Evolutionary conservation across 805 yeast species (phyloP), one percentile per base, ranked within the genome.

Genomic region (Sungouiozyma ichnusensis): DNA sequence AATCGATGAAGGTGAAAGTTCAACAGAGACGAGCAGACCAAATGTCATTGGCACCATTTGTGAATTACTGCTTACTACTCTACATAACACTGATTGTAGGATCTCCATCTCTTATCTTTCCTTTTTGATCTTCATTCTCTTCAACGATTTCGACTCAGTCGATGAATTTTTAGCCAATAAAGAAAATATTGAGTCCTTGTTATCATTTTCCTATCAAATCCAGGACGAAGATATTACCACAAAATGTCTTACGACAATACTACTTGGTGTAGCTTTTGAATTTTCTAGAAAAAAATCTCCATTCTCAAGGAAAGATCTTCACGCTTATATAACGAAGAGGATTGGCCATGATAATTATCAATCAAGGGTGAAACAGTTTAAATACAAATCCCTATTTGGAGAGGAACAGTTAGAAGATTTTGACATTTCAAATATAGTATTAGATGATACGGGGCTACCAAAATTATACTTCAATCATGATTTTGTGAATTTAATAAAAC

Each of bases 371-470:
- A 76, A 76, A 39, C 85, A 83, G 54, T 78, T 92, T 51, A 76
- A 79, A 47, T 83, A 82, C 37, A 67, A 70, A 44, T 58, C 73
- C 0, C 53, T 63, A 5, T 77, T 86, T 52, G 68, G 73, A 8
- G 72, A 74, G 42, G 81, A 74, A 48, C 46, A 49, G 14, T 24
- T 24, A 11, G 76, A 72, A n/a, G 72, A 69, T 3, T 71, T 70
- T 1, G 65, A 67, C 17, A 65, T 75, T 20, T 59, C 74, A 18
- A 65, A 68, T 15, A 74, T 79, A 2, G 67, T 68, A 3, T 72
- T 74, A 47, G 95, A 86, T 56, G 80, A 77, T 2, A 78, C 94
- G 1, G 98, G 98, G 1, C 70, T 90, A 35, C 98, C 97, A 0
- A 76, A 77, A 44, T 82, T 90, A 1, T 86, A 73, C 52, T 81